Base-by-base conservation (phyloP, 371 early-diverging fungal species). In the Actinomucor elegans region DNA sequence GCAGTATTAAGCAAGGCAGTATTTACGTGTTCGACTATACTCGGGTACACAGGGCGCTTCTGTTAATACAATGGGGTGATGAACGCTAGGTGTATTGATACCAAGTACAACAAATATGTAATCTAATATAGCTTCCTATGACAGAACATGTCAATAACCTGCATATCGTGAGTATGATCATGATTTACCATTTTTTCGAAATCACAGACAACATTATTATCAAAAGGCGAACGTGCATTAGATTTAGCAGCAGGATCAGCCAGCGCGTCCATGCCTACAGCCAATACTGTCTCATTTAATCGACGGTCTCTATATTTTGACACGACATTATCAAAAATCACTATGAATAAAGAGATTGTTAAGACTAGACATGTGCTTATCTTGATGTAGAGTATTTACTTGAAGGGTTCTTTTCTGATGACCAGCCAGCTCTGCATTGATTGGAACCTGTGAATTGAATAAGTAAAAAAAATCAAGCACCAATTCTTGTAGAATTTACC, bases 391-490 rank as follows among this genome's bases (percentile, higher is more conserved):
- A 1, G 15, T 18, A 69, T 76, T 51, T 80, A 90, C 90, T 54
- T 47, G 81, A 57, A 7, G 90, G 90, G 9, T 53, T 52, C 2
- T 59, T 53, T 48, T 90, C 89, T 1, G 71, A 71, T 8, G 90
- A 86, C 93, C 93, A 94, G 15, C 94, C 94, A 23, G 90, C 93
- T 54, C 90, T 77, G 54, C 90, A 89, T 51, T 82, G 82, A 48
- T 81, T 79, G 14, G 91, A 89, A 21, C 94, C 92, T 82, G 80
- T 14, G 15, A 18, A 32, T 31, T 8, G 11, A 31, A 7, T 6
- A 5, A 11, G 31, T 31, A 7, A 31, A 31, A 7, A 31, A 31
- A 27, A 52, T 18, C n/a, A 17, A 41, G 11, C 15, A 7, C 2
- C 23, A 49, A 2, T n/a, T 1, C 8, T 5, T 14, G 28, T 43